Base-by-base conservation (phyloP, 1,139 yeast species). In the Entelexis paramagnoliae region DNA sequence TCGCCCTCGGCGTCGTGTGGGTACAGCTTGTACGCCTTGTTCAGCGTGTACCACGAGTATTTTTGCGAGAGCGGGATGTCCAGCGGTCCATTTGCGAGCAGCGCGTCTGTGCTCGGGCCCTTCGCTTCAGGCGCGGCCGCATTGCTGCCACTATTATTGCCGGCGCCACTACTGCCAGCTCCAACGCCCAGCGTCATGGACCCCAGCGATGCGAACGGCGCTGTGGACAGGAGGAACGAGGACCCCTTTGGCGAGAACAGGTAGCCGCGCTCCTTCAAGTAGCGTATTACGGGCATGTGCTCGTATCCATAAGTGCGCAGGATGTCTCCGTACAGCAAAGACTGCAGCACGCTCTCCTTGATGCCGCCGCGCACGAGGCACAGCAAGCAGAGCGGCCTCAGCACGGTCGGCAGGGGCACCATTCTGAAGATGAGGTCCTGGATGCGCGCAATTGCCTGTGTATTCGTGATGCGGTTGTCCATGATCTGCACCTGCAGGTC, bases 351-450 rank as follows among this genome's bases (percentile, higher is more conserved):
- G 52, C 72, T 75, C 48, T 75, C 81, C 51, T 77, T 74, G 33
- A 86, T 65, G 0, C 95, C 95, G 46, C 77, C 79, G 58, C 80
- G 77, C 9, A 78, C 73, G 14, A 80, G 68, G 5, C 83, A 75
- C 4, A 83, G 75, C 20, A 84, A 62, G 1, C 78, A 68, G 2
- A 81, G 56, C 3, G 80, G 64, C 39, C 81, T 71, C 30, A 82
- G 57, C 0, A 79, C 68, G 43, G 71, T 67, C 0, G 66, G 59
- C 2, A 72, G 58, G 2, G 76, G 65, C 1, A 72, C 68, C 2
- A 65, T 61, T 30, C 73, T 68, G 52, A 71, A 72, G 39, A 84
- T 69, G 46, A 83, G 72, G 24, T 73, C 74, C 38, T 71, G 69
- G 2, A 84, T 64, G 54, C 70, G 68, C 1, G 67, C 62, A n/a